Conservation (phyloP, 1,284 basidiomycete species). For the Sphagnurus paluster region DNA sequence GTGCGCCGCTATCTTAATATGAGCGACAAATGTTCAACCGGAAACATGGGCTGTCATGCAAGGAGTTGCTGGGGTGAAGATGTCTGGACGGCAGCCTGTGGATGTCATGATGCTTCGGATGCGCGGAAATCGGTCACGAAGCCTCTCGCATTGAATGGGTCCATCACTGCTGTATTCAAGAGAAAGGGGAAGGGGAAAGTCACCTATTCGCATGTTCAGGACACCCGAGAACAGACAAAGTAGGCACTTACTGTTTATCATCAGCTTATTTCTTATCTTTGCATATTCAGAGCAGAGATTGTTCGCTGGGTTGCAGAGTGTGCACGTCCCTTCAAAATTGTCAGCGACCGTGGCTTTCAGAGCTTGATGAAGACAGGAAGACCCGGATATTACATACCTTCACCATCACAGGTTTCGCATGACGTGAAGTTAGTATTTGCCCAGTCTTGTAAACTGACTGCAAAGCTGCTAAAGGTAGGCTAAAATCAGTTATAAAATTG, state of each 20-base stretch:
- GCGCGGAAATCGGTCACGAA: neutral
- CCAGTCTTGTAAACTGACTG: conserved; percentile 15
- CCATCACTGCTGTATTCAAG: conserved; percentile 26
- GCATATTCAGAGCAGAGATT: conserved; percentile 27
- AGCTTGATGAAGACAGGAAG: conserved; percentile 26
- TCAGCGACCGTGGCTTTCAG: conserved; percentile 22
- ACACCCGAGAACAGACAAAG: neutral
- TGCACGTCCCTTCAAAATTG: conserved; percentile 22
- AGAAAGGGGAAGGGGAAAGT: conserved; percentile 23
- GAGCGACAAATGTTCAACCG: conserved; percentile 27
- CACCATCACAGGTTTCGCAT: conserved; percentile 21
- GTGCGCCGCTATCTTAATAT: conserved; percentile 4
- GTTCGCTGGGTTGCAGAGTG: conserved; percentile 31
- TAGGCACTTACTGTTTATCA: neutral
- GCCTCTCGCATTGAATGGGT: conserved; percentile 9
- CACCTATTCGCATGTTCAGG: conserved; percentile 21
- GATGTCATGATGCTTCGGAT: conserved; percentile 7
- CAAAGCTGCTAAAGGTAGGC: conserved; percentile 21
- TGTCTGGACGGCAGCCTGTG: conserved; percentile 20
- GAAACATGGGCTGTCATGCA: conserved; percentile 36
- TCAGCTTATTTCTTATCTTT: too few species aligned
- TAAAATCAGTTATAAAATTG: neutral
- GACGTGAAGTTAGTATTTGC: conserved; percentile 25
- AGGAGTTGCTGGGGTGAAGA: conserved; percentile 36
- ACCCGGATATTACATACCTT: conserved; percentile 24